These are phyloP conservation scores for Mariannaea sp. DNA, from an alignment of 2,329 filamentous ascomycete species.

Conservation along the genomic window DNA sequence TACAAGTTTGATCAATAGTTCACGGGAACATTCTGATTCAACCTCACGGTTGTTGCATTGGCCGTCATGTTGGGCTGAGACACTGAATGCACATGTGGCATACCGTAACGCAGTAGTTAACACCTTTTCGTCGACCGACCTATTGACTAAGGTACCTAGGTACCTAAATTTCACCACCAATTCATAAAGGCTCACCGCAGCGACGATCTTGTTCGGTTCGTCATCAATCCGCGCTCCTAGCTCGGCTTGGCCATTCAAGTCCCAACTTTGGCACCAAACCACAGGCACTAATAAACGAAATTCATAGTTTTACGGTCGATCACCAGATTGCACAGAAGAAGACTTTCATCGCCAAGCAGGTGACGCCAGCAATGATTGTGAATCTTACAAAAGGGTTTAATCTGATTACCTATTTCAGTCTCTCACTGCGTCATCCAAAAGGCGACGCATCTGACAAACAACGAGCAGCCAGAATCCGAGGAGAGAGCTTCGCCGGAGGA, in stretches of 20 bases:
- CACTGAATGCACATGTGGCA: no score
- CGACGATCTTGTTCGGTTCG: slow-evolving; percentile 27
- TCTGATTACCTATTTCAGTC: slow-evolving; percentile 31
- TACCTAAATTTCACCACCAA: no score
- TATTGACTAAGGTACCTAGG: no score
- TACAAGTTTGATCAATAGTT: no score
- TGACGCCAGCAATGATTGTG: slow-evolving; percentile 35
- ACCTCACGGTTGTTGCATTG: no score
- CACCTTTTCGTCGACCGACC: no score
- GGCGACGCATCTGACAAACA: slow-evolving; percentile 39
- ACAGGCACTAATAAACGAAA: not conserved
- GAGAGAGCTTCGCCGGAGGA: slow-evolving; percentile 25
- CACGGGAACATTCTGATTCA: no score
- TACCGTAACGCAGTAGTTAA: no score
- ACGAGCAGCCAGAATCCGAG: slow-evolving; percentile 37
- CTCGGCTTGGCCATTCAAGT: not conserved
- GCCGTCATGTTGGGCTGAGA: no score
- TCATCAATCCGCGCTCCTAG: not conserved
- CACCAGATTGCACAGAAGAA: not conserved
- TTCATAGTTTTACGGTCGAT: not conserved
- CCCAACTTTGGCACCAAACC: not conserved
- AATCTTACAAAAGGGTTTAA: slow-evolving; percentile 39
- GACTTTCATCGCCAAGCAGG: slow-evolving; percentile 16
- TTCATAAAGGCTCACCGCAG: slow-evolving; percentile 6
- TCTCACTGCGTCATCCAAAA: slow-evolving; percentile 31